Evolutionary conservation across 2,329 filamentous ascomycete species (phyloP).

Genomic region (Elsinoe australis): DNA sequence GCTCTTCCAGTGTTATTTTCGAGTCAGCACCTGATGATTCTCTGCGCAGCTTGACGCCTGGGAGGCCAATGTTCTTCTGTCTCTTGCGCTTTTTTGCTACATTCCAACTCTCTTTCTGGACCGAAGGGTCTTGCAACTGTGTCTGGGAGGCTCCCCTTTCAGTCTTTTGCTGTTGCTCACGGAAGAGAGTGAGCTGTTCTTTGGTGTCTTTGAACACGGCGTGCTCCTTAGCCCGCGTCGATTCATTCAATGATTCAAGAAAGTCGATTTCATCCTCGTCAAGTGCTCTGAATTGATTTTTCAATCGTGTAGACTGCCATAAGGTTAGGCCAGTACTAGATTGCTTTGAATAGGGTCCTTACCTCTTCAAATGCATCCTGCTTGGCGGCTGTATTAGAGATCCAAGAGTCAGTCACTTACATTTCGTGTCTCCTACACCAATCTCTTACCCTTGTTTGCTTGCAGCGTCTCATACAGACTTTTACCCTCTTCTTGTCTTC

Average conservation of each 20-base stretch:
- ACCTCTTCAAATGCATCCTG: conserved; percentile 79
- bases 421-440: too few species aligned
- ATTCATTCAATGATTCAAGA: conserved; percentile 53
- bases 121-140: conserved; percentile 28
- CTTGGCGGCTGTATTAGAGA: conserved; percentile 56
- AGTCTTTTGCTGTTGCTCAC: conserved; percentile 51
- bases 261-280: conserved; percentile 76
- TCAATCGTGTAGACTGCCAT: conserved; percentile 55
- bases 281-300: conserved; percentile 69
- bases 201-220: conserved; percentile 51
- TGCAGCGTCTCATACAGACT: conserved; percentile 68
- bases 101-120: conserved; percentile 43
- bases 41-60: conserved; percentile 40
- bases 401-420: background rate
- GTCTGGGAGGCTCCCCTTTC: conserved; percentile 43
- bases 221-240: conserved; percentile 49
- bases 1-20: background rate
- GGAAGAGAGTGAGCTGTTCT: conserved; percentile 52
- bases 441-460: conserved; percentile 65
- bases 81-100: conserved; percentile 43
- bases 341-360: too few species aligned
- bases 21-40: conserved; percentile 26
- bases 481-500: conserved; percentile 45
- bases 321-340: too few species aligned
- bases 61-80: conserved; percentile 40